phyloP scores from a whole-genome alignment of 2,329 filamentous ascomycete species.

The Pyrenophora graminea region DNA sequence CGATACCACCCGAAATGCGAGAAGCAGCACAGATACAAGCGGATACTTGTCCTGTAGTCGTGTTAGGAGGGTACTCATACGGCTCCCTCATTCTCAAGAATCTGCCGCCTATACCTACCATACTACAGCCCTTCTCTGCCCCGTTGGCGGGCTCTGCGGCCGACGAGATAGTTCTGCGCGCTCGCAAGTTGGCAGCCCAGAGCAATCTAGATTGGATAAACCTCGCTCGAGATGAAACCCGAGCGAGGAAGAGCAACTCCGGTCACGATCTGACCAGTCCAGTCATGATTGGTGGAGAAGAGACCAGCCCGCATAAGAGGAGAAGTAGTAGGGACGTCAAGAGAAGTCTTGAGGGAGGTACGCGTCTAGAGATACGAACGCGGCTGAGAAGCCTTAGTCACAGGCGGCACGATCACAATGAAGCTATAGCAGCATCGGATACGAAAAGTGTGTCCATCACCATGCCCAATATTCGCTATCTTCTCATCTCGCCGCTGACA shows the following conservation, averaged over 20 bases:
- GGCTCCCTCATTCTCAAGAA: constrained; percentile 80
- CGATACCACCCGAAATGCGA: background rate
- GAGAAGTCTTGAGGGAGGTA: constrained; percentile 36
- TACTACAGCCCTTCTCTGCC: constrained; percentile 64
- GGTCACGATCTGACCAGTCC: constrained; percentile 28
- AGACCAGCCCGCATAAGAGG: constrained; percentile 48
- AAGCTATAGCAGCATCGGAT: constrained; percentile 9
- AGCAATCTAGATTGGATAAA: constrained; percentile 57
- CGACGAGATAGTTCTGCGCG: constrained; percentile 71
- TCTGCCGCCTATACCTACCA: constrained; percentile 62
- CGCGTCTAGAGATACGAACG: constrained; percentile 43
- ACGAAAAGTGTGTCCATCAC: constrained; percentile 7
- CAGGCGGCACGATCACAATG: constrained; percentile 16
- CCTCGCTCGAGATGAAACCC: constrained; percentile 26
- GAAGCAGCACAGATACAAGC: background rate
- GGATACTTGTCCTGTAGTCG: constrained; percentile 38
- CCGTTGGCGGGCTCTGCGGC: constrained; percentile 61
- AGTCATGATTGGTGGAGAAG: constrained; percentile 53
- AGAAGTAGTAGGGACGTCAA: constrained; percentile 49
- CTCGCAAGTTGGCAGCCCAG: constrained; percentile 68
- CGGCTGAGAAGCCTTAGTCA: constrained; percentile 38
- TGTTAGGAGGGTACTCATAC: constrained; percentile 87
- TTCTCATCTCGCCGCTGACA: constrained; percentile 55
- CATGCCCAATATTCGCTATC: constrained; percentile 42
- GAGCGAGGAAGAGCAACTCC: constrained; percentile 35